Evolutionary conservation across 2,329 filamentous ascomycete genomes (phyloP), one percentile per base, ranked within the genome.

Genomic region (Geosmithia morbida): DNA sequence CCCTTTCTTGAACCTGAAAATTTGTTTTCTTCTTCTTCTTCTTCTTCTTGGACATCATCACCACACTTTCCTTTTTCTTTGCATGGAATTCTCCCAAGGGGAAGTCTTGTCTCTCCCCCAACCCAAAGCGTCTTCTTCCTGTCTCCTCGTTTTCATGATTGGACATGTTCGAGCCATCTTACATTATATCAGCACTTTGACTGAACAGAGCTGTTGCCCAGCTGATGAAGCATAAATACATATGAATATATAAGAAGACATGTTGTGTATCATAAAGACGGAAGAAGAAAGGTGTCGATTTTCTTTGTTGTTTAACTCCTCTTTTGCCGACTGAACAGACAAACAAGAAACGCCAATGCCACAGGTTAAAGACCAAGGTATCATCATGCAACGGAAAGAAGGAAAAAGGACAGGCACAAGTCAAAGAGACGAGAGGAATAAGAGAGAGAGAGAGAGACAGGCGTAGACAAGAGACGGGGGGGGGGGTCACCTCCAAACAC

Each of bases 401-500:
- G 13, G 18, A 41, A 41, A 41, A 4, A 41, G 6, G 3, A 41
- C 39, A 41, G 18, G 13, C 16, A 41, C 4, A n/a, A 41, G 16
- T 4, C 14, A 6, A 2, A 41, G 40, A n/a, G 17, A 6, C 41
- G n/a, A 18, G 2, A 6, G 16, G 6, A 43, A 13, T 13, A 14
- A 20, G 16, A 20, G 20, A 37, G 33, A 11, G 6, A 16, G 11
- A 13, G 3, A 3, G 11, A 11, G 11, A 37, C n/a, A n/a, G n/a
- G n/a, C n/a, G n/a, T n/a, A n/a, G n/a, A n/a, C n/a, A n/a, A n/a
- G n/a, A n/a, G n/a, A n/a, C n/a, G n/a, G n/a, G n/a, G n/a, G n/a
- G n/a, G n/a, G n/a, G 33, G 16, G 6, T 81, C 72, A 83, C 61
- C 79, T 80, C 74, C 90, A 90, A 39, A 89, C 81, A 1, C 88